phyloP scores from a whole-genome alignment of 2,329 filamentous ascomycete species.

The Trichoderma arundinaceum region DNA sequence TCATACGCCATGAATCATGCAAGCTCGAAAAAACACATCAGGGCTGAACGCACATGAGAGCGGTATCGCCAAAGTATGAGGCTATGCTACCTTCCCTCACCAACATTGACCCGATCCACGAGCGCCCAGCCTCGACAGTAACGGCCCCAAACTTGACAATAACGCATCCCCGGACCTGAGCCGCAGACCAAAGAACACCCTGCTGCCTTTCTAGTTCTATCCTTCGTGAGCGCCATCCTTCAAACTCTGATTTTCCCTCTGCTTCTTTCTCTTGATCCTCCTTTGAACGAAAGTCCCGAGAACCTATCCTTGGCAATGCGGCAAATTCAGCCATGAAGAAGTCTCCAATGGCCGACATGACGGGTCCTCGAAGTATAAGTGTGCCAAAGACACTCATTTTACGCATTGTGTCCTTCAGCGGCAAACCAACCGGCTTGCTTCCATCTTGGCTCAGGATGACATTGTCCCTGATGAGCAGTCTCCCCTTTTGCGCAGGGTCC shows the following conservation, averaged over 20 bases:
- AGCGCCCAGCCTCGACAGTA: conserved; percentile 78
- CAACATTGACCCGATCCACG: conserved; percentile 81
- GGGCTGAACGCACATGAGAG: conserved; percentile 74
- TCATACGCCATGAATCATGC: no score
- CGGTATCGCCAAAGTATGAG: conserved; percentile 76
- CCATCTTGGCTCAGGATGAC: conserved; percentile 71
- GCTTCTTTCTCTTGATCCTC: conserved; percentile 52
- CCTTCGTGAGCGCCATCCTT: conserved; percentile 61
- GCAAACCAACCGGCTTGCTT: conserved; percentile 47
- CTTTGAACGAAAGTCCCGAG: conserved; percentile 72
- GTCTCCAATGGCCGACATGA: conserved; percentile 67
- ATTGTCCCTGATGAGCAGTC: conserved; percentile 83
- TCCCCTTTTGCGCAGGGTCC: conserved; percentile 47
- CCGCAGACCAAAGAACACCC: conserved; percentile 80
- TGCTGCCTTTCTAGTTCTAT: conserved; percentile 63
- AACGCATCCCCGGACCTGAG: conserved; percentile 79
- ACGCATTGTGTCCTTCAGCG: conserved; percentile 69
- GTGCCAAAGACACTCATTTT: conserved; percentile 81
- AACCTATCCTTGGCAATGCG: conserved; percentile 79
- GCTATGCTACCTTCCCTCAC: conserved; percentile 74
- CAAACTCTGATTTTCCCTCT: conserved; percentile 47
- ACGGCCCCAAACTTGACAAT: conserved; percentile 89
- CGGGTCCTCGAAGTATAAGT: conserved; percentile 76
- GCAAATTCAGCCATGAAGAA: conserved; percentile 84
- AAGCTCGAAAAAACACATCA: background rate